Percentiles rank a stretch among this genome's conserved stretches.
Conservation (phyloP, 805 yeast species). For the Lipomyces orientalis region DNA sequence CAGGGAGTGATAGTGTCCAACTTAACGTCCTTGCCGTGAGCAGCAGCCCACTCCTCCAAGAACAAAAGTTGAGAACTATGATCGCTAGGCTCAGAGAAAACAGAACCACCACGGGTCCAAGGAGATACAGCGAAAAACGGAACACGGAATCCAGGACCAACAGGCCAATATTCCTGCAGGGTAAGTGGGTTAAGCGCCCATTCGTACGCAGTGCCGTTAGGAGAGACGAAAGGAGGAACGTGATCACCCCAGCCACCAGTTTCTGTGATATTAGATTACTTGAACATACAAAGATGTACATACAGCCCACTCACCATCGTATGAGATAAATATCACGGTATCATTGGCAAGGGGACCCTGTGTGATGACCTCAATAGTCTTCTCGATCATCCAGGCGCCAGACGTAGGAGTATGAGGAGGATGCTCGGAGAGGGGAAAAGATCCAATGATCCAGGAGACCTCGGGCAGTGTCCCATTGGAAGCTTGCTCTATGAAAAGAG, state of each 20-base stretch:
- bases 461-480: conserved; percentile 40
- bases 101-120: conserved; percentile 41
- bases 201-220: conserved; percentile 41
- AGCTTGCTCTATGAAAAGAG: conserved; percentile 35
- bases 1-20: conserved; percentile 34
- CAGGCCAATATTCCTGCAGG: conserved; percentile 27
- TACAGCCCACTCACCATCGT: conserved; percentile 28
- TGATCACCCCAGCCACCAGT: conserved; percentile 43
- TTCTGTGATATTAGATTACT: conserved; percentile 5
- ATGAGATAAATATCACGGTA: conserved; percentile 39
- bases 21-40: conserved; percentile 31
- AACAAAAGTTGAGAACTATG: conserved; percentile 42
- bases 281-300: not conserved
- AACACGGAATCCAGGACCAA: conserved; percentile 41
- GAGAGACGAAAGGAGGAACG: conserved; percentile 39
- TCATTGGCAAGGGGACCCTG: conserved; percentile 36
- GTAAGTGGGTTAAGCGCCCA: conserved; percentile 39
- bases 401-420: conserved; percentile 38
- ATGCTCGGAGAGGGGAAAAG: conserved; percentile 40
- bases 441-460: conserved; percentile 40
- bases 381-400: conserved; percentile 39
- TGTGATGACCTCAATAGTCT: conserved; percentile 36
- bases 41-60: conserved; percentile 39
- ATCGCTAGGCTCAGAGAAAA: conserved; percentile 40
- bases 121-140: conserved; percentile 40